phyloP scores from a whole-genome alignment of 75 land plant genomes.

The Adiantum capillusveneris region DNA sequence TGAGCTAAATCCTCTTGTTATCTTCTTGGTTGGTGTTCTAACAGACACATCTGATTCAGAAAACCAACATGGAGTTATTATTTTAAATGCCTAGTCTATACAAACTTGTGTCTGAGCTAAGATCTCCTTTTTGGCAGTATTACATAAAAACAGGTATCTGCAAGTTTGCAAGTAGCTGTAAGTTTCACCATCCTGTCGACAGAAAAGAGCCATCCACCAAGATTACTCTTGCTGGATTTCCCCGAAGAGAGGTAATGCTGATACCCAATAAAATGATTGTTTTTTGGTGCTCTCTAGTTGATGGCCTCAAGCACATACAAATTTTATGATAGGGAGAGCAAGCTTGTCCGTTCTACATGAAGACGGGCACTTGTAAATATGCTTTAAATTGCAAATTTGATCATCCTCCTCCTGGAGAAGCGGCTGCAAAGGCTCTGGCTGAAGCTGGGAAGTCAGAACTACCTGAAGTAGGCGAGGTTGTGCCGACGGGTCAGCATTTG shows the following conservation, averaged over 20 bases:
- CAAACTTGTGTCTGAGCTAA: too few relatives aligned
- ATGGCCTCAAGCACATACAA: too few relatives aligned
- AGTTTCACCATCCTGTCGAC: conserved; percentile 73
- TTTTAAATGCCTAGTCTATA: too few relatives aligned
- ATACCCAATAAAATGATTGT: too few relatives aligned
- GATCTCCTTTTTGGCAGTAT: conserved; percentile 7
- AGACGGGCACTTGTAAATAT: conserved; percentile 82
- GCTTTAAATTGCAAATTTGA: conserved; percentile 75
- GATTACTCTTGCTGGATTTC: conserved; percentile 85
- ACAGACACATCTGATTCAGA: too few relatives aligned
- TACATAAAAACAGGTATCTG: conserved; percentile 67
- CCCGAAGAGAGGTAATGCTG: conserved; percentile 82
- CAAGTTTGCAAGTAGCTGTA: conserved; percentile 66
- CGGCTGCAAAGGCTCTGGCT: conserved; percentile 44
- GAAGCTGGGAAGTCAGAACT: conserved; percentile 15
- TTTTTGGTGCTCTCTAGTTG: too few relatives aligned
- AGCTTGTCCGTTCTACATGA: conserved; percentile 69
- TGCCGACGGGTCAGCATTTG: too few relatives aligned
- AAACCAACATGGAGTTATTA: too few relatives aligned
- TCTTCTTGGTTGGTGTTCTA: too few relatives aligned
- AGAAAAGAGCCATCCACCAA: conserved; percentile 31
- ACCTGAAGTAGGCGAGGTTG: neutral
- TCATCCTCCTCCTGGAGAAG: conserved; percentile 92
- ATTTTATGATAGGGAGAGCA: conserved; percentile 56
- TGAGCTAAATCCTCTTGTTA: too few relatives aligned